Conservation (phyloP, 1,284 basidiomycete species). For the Peniophora sp. region DNA sequence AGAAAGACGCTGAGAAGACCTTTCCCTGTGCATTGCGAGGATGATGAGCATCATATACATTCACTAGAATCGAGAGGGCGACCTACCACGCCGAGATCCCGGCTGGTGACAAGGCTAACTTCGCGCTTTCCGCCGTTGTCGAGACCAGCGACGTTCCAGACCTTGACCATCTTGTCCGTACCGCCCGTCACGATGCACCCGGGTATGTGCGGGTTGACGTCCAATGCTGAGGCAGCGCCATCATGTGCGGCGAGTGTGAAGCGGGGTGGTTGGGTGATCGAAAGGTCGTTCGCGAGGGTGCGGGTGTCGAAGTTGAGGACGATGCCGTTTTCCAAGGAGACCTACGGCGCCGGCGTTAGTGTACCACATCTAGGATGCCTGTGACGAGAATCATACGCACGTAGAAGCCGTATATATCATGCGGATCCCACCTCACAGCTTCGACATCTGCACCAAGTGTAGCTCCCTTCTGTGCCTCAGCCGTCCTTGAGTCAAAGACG, state of each 20-base stretch:
- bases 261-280: constrained; percentile 55
- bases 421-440: constrained; percentile 93
- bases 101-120: constrained; percentile 81
- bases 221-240: constrained; percentile 86
- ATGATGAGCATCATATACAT: constrained; percentile 1
- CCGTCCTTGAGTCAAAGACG: constrained; percentile 87
- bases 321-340: constrained; percentile 88
- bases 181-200: constrained; percentile 93
- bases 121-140: constrained; percentile 59
- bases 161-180: constrained; percentile 87
- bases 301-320: constrained; percentile 90
- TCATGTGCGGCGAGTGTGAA: constrained; percentile 95
- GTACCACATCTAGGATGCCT: not conserved
- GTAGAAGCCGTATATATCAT: constrained; percentile 82
- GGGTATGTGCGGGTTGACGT: constrained; percentile 86
- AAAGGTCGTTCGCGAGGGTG: constrained; percentile 62
- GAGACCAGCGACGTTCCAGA: constrained; percentile 86
- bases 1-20: constrained; percentile 87
- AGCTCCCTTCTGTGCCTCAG: constrained; percentile 72
- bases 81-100: constrained; percentile 91
- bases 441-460: constrained; percentile 88
- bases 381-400: constrained; percentile 39
- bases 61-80: not conserved
- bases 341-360: constrained; percentile 43
- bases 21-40: constrained; percentile 60